Base-by-base conservation (phyloP, 441 rosid species). In the Erodium texanum region DNA sequence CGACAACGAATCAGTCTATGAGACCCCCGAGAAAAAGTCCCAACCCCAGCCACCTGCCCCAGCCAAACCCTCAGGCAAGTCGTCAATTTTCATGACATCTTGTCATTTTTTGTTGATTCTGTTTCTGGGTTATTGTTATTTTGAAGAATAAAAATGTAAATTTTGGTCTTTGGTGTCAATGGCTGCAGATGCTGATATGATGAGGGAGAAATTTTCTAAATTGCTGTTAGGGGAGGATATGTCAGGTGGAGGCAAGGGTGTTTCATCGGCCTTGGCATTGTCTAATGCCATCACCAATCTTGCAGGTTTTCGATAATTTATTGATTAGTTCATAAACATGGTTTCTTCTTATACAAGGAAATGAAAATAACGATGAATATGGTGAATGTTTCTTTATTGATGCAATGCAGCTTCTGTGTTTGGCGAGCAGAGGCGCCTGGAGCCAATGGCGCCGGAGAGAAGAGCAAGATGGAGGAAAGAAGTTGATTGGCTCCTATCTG, bases 221-320 rank as follows among this genome's bases (percentile, higher is more conserved):
- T 68, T 94, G 82, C 90, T 94, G 27, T 61, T 92, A 68, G 99
- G 99, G 14, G 98, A 92, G 78, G 99, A 94, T 65, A 92, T 94
- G 97, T 92, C 98, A 36, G 97, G 99, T 29, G 98, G 98, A 74
- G 96, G 97, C 34, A 85, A 92, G 81, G 99, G 99, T 24, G 96
- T 94, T 63, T 88, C 96, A 10, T 94, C 98, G 24, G 98, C 98
- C 67, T 79, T 94, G 59, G 96, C 99, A 45, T 72, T 94, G 75
- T 94, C 99, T 58, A 92, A 94, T 79, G 96, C 98, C 73, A 79
- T 88, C 69, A 89, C 98, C 63, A 92, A 92, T 66, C 91, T 89
- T 75, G 92, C 99, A n/a, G 98, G 98, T 87, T 87, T 38, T 0
- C 45, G 29, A 27, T 27, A 27, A 27, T 38, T 38, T 2, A 38